Evolutionary conservation across 352 stramenopile species (phyloP), one percentile per base, ranked within the genome.

Genomic region (Pythium scleroteichum): DNA sequence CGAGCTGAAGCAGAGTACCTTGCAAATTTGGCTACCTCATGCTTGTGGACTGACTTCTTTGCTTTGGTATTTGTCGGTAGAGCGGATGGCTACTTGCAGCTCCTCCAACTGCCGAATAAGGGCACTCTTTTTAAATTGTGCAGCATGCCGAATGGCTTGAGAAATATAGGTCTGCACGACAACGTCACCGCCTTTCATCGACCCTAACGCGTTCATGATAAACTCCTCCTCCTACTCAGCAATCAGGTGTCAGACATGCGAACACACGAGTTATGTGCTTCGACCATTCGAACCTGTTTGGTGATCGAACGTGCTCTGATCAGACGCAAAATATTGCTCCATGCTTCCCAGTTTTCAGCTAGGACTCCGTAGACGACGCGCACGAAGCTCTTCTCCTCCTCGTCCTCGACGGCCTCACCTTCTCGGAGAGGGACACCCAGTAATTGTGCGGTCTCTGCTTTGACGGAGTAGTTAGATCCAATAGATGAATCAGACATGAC

Each of bases 321-420:
- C n/a, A 93, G 58, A 10, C 75, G 80, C 32, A 92, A 68, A 39
- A 95, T 85, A n/a, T 82, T 88, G 50, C 80, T 90, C 87, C 87
- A 95, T 0, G 80, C 68, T 47, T 91, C 80, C 83, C 82, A 93
- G 48, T 95, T 94, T 48, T 93, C 83, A 6, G 81, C 81, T n/a
- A 95, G 68, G 3, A 92, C 73, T 4, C 81, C 75, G 35, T 94
- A 95, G 13, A 94, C 72, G 3, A 79, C 71, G 1, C 74, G 71
- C 14, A 85, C 75, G 49, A 94, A 94, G 53, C 74, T 87, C 50
- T 75, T 74, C 19, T 73, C 75, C 14, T 78, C 65, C 9, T 70
- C 66, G 41, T 84, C 73, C 16, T 79, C 71, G 12, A 75, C 70
- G n/a, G 82, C 75, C 22, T 88, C 72, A 12, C 71, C 75, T 53